Base-by-base conservation (phyloP, 2,329 filamentous ascomycete species). In the Aureobasidium musti region DNA sequence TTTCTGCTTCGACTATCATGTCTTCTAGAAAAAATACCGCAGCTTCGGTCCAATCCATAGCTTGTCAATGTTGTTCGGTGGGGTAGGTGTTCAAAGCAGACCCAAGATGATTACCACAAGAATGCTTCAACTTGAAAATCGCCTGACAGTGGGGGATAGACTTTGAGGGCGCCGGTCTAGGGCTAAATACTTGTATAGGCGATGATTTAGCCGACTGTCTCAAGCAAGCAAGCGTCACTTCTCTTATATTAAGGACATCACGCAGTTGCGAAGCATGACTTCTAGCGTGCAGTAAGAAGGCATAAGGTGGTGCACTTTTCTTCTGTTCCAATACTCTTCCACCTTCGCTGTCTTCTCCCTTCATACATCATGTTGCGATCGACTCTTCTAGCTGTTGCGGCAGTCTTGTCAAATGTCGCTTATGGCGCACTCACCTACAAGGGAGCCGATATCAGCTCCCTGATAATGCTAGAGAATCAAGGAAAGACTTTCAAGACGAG, bases 391-490 rank as follows among this genome's bases (percentile, higher is more conserved):
- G 14, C 60, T 10, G 37, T 49, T 37, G 33, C 47, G 14, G 47
- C 47, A 33, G 26, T 56, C 19, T 41, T 65, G 61, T 54, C 61
- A 5, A 56, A 37, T n/a, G 50, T 70, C 14, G 57, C 67, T 14
- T 39, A 37, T 23, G 70, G 69, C 28, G 66, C 69, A 11, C 67
- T 72, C 17, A 70, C 70, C 1, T 77, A 74, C 69, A 75, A 77
- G 69, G 77, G 77, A 47, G 75, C 78, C 64, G 77, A 79, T 67
- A 73, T 78, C 53, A 75, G 72, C 43, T 78, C 76, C 1, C 70
- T 77, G 2, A 69, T 73, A 10, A 73, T 73, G 37, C 71, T 78
- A 45, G 76, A 78, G 70, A 71, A 72, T 30, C 70, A 70, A 8
- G 76, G 76, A 5, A 71, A 69, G 30, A 72, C 74, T 11, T 80